Percentiles rank a stretch among this genome's conserved stretches.
These are phyloP conservation scores for Fonsecaea pugnacius DNA, from an alignment of 2,329 filamentous ascomycete species.

Conservation along the genomic window DNA sequence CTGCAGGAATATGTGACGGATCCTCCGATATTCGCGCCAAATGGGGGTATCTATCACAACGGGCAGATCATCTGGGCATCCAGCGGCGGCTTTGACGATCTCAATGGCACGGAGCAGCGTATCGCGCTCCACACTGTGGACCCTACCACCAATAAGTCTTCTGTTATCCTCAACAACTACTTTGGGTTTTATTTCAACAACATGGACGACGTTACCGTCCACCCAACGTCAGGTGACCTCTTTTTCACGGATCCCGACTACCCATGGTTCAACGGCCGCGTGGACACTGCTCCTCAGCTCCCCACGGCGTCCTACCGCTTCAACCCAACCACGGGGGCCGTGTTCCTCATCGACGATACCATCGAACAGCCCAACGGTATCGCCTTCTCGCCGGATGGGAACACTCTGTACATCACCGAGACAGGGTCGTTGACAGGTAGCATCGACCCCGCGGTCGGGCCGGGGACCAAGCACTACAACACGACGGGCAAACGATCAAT, in stretches of 20 bases:
- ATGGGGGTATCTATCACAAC: constrained; percentile 48
- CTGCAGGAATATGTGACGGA: constrained; percentile 45
- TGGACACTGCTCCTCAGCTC: constrained; percentile 44
- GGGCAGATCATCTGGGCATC: constrained; percentile 48
- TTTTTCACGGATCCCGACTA: constrained; percentile 57
- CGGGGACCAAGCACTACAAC: constrained; percentile 24
- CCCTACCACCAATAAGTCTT: constrained; percentile 49
- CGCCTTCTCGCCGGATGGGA: constrained; percentile 48
- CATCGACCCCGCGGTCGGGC: constrained; percentile 37
- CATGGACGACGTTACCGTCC: constrained; percentile 51
- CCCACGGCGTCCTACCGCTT: constrained; percentile 49
- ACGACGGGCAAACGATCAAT: constrained; percentile 33
- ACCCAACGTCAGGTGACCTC: constrained; percentile 48
- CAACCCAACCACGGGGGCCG: constrained; percentile 42
- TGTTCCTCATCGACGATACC: constrained; percentile 46
- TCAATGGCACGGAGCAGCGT: constrained; percentile 46
- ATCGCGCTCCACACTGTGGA: constrained; percentile 51
- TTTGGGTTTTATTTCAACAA: constrained; percentile 53
- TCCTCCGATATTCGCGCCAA: constrained; percentile 51
- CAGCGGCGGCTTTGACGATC: constrained; percentile 45
- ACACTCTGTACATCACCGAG: constrained; percentile 48
- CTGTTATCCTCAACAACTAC: constrained; percentile 53
- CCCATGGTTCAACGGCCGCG: constrained; percentile 44
- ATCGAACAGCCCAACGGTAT: constrained; percentile 51
- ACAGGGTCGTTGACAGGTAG: constrained; percentile 42